Evolutionary conservation across 2,329 filamentous ascomycete genomes (phyloP), one percentile per base, ranked within the genome.

Genomic region (Rhynchosporium graminicola): DNA sequence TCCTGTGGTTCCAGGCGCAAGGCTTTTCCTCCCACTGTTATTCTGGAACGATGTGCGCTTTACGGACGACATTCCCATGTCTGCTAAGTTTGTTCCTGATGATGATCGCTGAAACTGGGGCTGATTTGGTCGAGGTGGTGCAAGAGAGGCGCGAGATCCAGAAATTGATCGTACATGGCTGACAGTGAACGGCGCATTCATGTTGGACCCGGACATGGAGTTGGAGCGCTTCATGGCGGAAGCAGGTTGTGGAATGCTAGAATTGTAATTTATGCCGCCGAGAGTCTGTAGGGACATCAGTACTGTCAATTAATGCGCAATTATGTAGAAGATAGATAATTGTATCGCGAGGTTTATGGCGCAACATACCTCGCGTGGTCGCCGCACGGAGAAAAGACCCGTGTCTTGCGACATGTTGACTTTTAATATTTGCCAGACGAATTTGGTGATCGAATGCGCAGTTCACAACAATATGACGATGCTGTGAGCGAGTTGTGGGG

Each of bases 211-310:
- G 66, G 86, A 87, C 70, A 87, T 87, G 12, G 92, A 93, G 73
- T 87, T 95, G 36, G 91, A 90, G 76, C 95, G 91, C 80, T 99
- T 99, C 83, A 99, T 89, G 46, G 92, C 91, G 46, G 94, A 98
- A 33, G 90, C 84, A 8, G 95, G 94, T 78, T 96, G 92, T 26
- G 95, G 95, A 66, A 99, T 91, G 28, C 87, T 86, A 26, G 90
- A 90, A 76, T 92, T 94, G 76, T 88, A 86, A 75, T 87, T 94
- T 73, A 97, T 87, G 12, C 87, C 88, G 68, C 89, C 93, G 64
- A 98, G 85, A 59, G 95, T 97, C 92, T 96, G 76, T 15, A 33
- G 8, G 48, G 38, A 5, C 51, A 50, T 69, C 64, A 68, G 65
- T 51, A 56, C 40, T 52, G 43, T 12, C 50, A n/a, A 36, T 56